Base-by-base conservation (phyloP, 768 basidiomycete species). In the Punctularia strigosozonata region DNA sequence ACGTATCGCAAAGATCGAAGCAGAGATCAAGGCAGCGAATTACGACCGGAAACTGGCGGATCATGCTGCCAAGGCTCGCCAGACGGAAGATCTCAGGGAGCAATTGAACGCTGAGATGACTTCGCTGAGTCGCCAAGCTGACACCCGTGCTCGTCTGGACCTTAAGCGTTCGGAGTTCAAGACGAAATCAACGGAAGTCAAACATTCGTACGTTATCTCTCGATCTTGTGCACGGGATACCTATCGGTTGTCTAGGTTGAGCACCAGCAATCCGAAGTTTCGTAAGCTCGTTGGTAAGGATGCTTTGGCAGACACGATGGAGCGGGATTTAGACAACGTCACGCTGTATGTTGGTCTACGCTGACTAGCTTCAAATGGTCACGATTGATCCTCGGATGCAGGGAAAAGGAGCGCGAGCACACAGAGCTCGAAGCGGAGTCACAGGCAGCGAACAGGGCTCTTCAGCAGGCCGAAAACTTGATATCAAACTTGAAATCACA, bases 61-160 rank as follows among this genome's bases (percentile, higher is more conserved):
- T 42, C 70, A 75, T 38, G 61, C 63, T 0, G 55, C 62, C 20
- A 72, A 70, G 41, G 61, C 66, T n/a, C 70, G 78, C 25, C 52
- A 46, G 19, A 61, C 87, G 36, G 88, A 97, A 43, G 75, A 75
- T 25, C 68, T 65, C 34, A 65, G 82, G 37, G 88, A 92, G 14
- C 54, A 56, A 15, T 60, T 94, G 43, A 85, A 80, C 39, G 46
- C 57, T 0, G 92, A 95, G 44, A 65, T 91, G 30, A 67, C 74
- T 23, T 60, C 66, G 2, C 58, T 95, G 48, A 88, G 76, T 47
- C 50, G 74, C 32, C 90, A 97, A 53, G 80, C 86, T 0, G 84
- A 91, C 39, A 65, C 75, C 1, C 66, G 94, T 31, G 88, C 91
- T 2, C 80, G 75, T 48, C 55, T 97, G 38, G 75, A 81, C 28